phyloP scores from a whole-genome alignment of 495 filamentous ascomycete genomes.

The Cercophora scortea region DNA sequence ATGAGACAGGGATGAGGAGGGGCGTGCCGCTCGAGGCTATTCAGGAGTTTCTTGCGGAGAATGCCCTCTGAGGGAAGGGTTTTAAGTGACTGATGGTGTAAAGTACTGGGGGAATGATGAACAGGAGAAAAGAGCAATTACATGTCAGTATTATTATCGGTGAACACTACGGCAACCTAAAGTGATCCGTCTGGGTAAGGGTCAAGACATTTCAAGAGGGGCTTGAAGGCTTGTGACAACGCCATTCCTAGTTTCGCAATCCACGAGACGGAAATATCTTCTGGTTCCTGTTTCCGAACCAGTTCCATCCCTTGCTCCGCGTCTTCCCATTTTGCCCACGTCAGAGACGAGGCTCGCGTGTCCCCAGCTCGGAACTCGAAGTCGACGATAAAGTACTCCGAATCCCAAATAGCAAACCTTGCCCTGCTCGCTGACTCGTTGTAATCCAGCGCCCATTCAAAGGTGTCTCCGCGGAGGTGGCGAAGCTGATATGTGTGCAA shows the following conservation, averaged over 20 bases:
- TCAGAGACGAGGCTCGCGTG: neutral
- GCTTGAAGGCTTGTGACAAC: too few relatives aligned
- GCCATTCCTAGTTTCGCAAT: too few relatives aligned
- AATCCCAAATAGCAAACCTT: neutral
- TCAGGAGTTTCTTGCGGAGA: slow-evolving; percentile 14
- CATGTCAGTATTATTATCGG: too few relatives aligned
- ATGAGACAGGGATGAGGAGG: slow-evolving; percentile 37
- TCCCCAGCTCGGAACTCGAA: neutral
- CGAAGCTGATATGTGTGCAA: slow-evolving; percentile 6
- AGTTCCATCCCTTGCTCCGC: too few relatives aligned
- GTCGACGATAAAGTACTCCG: neutral
- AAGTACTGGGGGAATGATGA: too few relatives aligned
- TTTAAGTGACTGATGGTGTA: too few relatives aligned
- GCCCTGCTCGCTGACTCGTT: neutral
- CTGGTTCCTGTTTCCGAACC: too few relatives aligned
- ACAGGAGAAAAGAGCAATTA: too few relatives aligned
- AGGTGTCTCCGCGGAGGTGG: neutral
- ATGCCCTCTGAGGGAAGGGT: neutral
- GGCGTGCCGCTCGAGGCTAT: slow-evolving; percentile 32
- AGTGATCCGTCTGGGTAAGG: too few relatives aligned
- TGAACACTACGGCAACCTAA: too few relatives aligned
- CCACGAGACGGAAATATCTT: too few relatives aligned
- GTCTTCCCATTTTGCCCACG: neutral
- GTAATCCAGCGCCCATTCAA: slow-evolving; percentile 5
- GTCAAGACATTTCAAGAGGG: too few relatives aligned